Percentiles rank a stretch among this genome's conserved stretches.
phyloP scores from a whole-genome alignment of 495 filamentous ascomycete species.

The Saxophila tyrrhenica region DNA sequence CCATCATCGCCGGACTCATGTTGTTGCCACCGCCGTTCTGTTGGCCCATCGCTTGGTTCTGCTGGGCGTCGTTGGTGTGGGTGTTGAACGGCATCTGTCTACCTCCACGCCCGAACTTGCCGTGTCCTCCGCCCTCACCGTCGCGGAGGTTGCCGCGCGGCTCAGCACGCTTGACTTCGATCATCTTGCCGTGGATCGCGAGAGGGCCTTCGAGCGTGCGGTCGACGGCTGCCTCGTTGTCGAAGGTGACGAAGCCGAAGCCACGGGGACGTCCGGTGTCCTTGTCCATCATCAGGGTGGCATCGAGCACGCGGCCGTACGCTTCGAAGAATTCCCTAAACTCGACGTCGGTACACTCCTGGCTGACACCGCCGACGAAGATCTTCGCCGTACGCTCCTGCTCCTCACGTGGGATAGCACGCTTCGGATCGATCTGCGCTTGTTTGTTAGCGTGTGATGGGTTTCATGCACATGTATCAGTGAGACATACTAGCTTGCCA shows the following conservation, averaged over 20 bases:
- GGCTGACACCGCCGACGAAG: slow-evolving; percentile 93
- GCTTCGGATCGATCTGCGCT: slow-evolving; percentile 80
- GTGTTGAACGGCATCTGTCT: slow-evolving; percentile 33
- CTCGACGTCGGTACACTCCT: slow-evolving; percentile 89
- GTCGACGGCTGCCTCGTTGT: slow-evolving; percentile 90
- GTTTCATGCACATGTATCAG: neutral
- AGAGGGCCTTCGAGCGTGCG: slow-evolving; percentile 69
- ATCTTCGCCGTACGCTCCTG: slow-evolving; percentile 97
- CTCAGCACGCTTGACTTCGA: slow-evolving; percentile 97
- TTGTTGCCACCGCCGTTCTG: slow-evolving; percentile 31
- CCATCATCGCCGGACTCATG: slow-evolving; percentile 94
- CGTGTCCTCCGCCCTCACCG: slow-evolving; percentile 56
- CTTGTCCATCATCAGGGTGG: slow-evolving; percentile 99
- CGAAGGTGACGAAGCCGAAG: slow-evolving; percentile 98
- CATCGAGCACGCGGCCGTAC: slow-evolving; percentile 91
- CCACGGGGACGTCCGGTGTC: slow-evolving; percentile 91
- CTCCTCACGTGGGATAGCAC: slow-evolving; percentile 93
- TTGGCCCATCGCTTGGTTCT: slow-evolving; percentile 14
- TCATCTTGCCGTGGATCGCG: slow-evolving; percentile 86
- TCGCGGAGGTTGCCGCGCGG: slow-evolving; percentile 90
- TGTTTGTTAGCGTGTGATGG: slow-evolving; percentile 16
- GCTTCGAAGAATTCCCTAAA: slow-evolving; percentile 95
- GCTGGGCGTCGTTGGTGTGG: slow-evolving; percentile 34
- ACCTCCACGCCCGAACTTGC: slow-evolving; percentile 12
- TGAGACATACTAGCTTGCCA: slow-evolving; percentile 83